These are phyloP conservation scores for Ceratorhiza oryzae-sativae DNA, from an alignment of 1,284 basidiomycete species.

Conservation along the genomic window DNA sequence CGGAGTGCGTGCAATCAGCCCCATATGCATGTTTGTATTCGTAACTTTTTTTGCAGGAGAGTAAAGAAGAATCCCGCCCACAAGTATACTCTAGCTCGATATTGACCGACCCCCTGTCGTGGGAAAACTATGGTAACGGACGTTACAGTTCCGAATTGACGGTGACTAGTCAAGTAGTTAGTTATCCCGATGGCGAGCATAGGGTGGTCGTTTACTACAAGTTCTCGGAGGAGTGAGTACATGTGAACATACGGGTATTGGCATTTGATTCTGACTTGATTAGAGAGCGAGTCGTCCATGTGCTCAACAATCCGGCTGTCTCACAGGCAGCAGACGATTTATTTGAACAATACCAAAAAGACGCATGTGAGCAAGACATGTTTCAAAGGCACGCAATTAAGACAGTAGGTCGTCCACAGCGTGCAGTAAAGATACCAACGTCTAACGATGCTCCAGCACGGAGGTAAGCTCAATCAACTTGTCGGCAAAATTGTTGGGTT, in stretches of 20 bases:
- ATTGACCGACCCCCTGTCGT: constrained; percentile 15
- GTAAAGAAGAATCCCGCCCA: constrained; percentile 5
- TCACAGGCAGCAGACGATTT: constrained; percentile 10
- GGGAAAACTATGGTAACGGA: constrained; percentile 20
- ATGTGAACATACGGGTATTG: not conserved
- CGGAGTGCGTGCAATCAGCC: not conserved
- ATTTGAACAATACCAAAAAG: constrained; percentile 26
- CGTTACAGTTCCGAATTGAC: constrained; percentile 19
- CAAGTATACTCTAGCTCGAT: constrained; percentile 18
- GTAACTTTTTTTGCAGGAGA: not conserved
- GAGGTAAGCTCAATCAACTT: not conserved
- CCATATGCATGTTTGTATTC: not conserved
- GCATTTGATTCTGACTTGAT: not conserved
- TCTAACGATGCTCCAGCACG: constrained; percentile 27
- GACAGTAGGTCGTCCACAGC: constrained; percentile 16
- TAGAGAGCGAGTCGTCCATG: constrained; percentile 32
- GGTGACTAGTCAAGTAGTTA: not conserved
- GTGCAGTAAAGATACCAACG: not conserved
- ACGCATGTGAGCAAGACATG: constrained; percentile 17
- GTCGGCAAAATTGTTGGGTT: not conserved
- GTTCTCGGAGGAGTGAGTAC: constrained; percentile 3
- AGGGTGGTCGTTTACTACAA: constrained; percentile 22
- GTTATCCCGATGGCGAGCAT: not conserved
- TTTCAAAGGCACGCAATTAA: constrained; percentile 36
- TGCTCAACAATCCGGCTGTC: constrained; percentile 24